A percentile compares a stretch with the other conserved stretches of the same genome.
Conservation (phyloP, 768 basidiomycete species). For the Kwoniella bestiolae region DNA sequence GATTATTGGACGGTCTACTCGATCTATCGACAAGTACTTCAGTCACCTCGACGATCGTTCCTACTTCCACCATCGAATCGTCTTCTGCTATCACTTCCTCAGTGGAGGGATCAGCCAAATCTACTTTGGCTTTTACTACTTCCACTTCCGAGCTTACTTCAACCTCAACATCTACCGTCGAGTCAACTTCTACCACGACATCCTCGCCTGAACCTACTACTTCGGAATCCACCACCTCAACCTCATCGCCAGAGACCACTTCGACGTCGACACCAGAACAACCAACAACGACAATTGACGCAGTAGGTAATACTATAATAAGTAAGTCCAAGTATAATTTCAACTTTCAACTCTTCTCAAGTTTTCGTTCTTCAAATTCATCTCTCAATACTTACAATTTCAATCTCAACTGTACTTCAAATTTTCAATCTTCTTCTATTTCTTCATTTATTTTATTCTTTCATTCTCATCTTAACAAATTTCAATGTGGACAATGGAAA, state of each 20-base stretch:
- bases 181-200: background rate
- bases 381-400: background rate
- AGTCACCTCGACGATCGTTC: background rate
- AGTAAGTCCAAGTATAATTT: background rate
- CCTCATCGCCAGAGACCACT: background rate
- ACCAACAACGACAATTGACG: background rate
- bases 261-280: background rate
- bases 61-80: background rate
- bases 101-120: background rate
- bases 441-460: background rate
- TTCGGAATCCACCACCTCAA: background rate
- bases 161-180: background rate
- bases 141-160: background rate
- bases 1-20: background rate
- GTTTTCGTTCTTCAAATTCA: background rate
- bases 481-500: background rate
- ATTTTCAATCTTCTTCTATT: background rate
- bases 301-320: background rate
- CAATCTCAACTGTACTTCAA: background rate
- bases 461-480: background rate
- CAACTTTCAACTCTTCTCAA: background rate
- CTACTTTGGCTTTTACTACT: conserved; percentile 6
- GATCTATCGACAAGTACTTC: background rate
- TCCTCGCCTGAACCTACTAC: background rate
- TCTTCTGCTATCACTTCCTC: conserved; percentile 5